Base-by-base conservation (phyloP, 2,329 filamentous ascomycete species). In the Neocatenulostroma microsporum region DNA sequence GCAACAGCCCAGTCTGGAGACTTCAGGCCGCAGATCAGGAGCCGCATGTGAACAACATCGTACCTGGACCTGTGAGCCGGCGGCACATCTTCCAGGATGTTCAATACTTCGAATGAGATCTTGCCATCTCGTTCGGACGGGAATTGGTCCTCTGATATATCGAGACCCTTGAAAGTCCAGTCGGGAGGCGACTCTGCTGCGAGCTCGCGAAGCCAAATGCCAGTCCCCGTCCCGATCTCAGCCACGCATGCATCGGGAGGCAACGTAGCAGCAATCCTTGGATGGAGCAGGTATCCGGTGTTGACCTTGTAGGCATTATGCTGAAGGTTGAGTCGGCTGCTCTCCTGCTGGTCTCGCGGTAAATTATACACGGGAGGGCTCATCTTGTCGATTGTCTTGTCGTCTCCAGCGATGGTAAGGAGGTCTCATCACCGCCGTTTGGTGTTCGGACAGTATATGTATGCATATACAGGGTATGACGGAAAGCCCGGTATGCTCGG, bases 181-280 rank as follows among this genome's bases (percentile, higher is more conserved):
- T 19, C 14, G 2, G n/a, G 15, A 14, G 36, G 34, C 8, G 28
- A 12, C 21, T 37, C 18, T 7, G 30, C 17, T 10, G 47, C 42
- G 3, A 47, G 26, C 5, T 48, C 43, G 4, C 37, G 20, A 21
- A 50, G 36, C 45, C 45, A 51, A 2, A 43, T 29, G 6, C 49
- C 49, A 10, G 47, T 49, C 6, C 49, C 49, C 4, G 47, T 50
- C 3, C 41, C 49, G 5, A 51, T 20, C 19, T 51, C 49, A 17
- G 46, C 49, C 10, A 51, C 40, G 6, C 28, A 39, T 3, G 43
- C 42, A 21, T 40, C 27, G 9, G 36, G 19, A 3, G 46, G 41
- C 5, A 49, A 19, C 12, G 30, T 27, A 9, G 19, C 23, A 14
- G 30, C 40, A 21, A 51, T 42, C 2, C 27, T 17, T 5, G 46